Conservation (phyloP, 176 grass and related monocot genomes). For the Stipa capillata region DNA sequence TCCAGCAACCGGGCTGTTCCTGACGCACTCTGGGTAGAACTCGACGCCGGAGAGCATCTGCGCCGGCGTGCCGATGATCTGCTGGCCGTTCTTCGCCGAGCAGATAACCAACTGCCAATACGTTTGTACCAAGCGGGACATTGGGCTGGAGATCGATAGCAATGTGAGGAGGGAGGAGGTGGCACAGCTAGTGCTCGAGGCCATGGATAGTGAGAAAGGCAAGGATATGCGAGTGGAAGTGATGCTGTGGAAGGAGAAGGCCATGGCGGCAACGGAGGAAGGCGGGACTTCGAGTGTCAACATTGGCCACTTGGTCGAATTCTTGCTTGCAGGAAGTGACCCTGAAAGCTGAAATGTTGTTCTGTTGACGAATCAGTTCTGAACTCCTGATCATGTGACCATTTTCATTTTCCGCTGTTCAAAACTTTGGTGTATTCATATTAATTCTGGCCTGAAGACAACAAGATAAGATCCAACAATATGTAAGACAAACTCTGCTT, state of each 20-base stretch:
- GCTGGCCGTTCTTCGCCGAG: conserved; percentile 79
- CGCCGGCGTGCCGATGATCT: conserved; percentile 51
- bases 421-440: background rate
- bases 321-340: conserved; percentile 23
- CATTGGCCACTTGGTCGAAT: conserved; percentile 19
- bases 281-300: conserved; percentile 15
- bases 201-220: conserved; percentile 50
- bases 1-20: conserved; percentile 21
- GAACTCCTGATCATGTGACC: background rate
- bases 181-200: conserved; percentile 40
- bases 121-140: conserved; percentile 34
- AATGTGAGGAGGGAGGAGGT: conserved; percentile 52
- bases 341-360: background rate
- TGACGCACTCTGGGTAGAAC: background rate
- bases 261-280: conserved; percentile 11
- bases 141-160: conserved; percentile 48
- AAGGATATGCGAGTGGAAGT: conserved; percentile 41
- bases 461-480: background rate
- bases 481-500: background rate
- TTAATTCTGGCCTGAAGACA: background rate
- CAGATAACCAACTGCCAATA: conserved; percentile 49
- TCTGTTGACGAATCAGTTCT: background rate
- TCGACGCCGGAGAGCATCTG: conserved; percentile 27
- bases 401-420: background rate
- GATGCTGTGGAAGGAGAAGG: conserved; percentile 41